A percentile compares a stretch with the other conserved stretches of the same genome.
phyloP scores from a whole-genome alignment of 192 early-diverging fungal species.

The Endogone sp. region DNA sequence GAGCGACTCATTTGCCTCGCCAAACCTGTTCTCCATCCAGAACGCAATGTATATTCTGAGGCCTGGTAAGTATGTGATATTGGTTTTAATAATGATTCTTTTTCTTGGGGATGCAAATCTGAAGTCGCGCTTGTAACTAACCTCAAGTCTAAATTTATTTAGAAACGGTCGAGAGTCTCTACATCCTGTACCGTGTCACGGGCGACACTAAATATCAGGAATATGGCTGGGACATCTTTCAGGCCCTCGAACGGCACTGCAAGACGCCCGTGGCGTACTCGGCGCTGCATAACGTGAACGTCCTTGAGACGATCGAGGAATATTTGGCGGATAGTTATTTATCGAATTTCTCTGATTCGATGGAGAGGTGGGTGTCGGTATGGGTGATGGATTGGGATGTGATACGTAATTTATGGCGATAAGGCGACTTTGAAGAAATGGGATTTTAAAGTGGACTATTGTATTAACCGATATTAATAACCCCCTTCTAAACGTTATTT shows the following conservation, averaged over 20 bases:
- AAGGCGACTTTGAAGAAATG: too few species aligned
- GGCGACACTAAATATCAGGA: slow-evolving; percentile 64
- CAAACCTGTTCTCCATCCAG: background rate
- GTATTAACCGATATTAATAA: too few species aligned
- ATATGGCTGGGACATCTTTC: slow-evolving; percentile 62
- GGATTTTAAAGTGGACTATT: too few species aligned
- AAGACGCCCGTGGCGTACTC: slow-evolving; percentile 44
- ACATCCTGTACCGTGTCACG: slow-evolving; percentile 68
- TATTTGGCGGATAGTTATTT: background rate
- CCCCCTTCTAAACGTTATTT: too few species aligned
- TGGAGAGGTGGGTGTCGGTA: slow-evolving; percentile 38
- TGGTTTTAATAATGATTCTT: too few species aligned
- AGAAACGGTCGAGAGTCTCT: slow-evolving; percentile 74
- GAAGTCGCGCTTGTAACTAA: too few species aligned
- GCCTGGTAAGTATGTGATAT: background rate
- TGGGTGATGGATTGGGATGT: background rate
- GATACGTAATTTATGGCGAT: too few species aligned
- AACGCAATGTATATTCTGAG: background rate
- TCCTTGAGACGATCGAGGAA: slow-evolving; percentile 8
- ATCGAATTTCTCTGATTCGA: slow-evolving; percentile 15
- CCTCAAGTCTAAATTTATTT: background rate
- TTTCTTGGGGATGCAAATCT: too few species aligned
- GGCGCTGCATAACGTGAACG: slow-evolving; percentile 31
- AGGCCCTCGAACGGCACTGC: slow-evolving; percentile 44
- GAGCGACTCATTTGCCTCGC: too few species aligned